A percentile compares a stretch with the other conserved stretches of the same genome.
Evolutionary conservation across 2,329 filamentous ascomycete genomes (phyloP).

Genomic region (Colletotrichum sp.): DNA sequence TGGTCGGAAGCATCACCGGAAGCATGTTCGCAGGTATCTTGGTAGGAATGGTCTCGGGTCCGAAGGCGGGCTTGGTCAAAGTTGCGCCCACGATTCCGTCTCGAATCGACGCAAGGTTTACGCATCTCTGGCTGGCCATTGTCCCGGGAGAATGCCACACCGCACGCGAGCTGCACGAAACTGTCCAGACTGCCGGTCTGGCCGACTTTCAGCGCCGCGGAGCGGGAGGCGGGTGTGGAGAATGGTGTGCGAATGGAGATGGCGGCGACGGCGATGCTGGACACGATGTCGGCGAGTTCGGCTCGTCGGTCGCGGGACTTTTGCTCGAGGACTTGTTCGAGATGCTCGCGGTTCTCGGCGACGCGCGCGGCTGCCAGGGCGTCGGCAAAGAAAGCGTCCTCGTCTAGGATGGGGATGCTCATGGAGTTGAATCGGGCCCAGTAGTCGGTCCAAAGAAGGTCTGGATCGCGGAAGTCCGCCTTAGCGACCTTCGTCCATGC

Average conservation of each 20-base stretch:
- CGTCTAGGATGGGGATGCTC: conserved; percentile 10
- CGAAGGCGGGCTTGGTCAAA: too few relatives aligned
- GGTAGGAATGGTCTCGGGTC: too few relatives aligned
- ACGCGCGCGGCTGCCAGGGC: neutral
- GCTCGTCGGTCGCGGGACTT: neutral
- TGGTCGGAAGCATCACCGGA: too few relatives aligned
- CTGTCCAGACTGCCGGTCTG: conserved; percentile 15
- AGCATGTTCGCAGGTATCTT: too few relatives aligned
- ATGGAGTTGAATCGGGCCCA: conserved; percentile 16
- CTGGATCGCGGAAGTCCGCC: neutral
- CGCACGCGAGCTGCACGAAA: conserved; percentile 8
- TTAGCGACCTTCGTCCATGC: conserved; percentile 1
- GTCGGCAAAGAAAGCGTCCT: conserved; percentile 15
- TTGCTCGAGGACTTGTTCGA: conserved; percentile 5
- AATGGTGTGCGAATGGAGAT: neutral
- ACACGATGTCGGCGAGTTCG: neutral
- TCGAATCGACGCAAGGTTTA: too few relatives aligned
- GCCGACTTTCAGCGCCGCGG: conserved; percentile 1
- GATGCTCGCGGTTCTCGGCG: conserved; percentile 7
- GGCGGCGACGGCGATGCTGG: neutral
- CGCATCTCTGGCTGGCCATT: too few relatives aligned
- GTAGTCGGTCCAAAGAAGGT: conserved; percentile 1
- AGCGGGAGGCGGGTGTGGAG: neutral
- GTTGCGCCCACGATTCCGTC: too few relatives aligned
- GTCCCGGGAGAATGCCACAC: neutral